These are phyloP conservation scores for Stagonosporopsis cucurbitacearum DNA, from an alignment of 2,329 filamentous ascomycete species.

Conservation along the genomic window DNA sequence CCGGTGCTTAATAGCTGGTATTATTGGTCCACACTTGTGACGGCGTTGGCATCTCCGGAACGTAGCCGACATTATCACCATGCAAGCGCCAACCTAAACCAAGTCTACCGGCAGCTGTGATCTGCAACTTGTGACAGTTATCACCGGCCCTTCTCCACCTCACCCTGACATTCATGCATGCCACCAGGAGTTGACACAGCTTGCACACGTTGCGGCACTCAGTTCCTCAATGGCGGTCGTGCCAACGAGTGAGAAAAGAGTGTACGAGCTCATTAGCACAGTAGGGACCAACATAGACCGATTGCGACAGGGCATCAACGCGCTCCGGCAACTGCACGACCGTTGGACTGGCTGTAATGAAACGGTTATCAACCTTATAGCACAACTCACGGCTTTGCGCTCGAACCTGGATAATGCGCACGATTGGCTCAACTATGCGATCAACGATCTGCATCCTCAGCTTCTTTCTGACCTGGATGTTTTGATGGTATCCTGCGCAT, in stretches of 20 bases:
- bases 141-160: constrained; percentile 16
- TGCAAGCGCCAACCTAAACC: constrained; percentile 18
- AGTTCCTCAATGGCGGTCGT: constrained; percentile 32
- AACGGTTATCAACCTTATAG: constrained; percentile 46
- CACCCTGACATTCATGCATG: constrained; percentile 10
- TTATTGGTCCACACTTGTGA: constrained; percentile 12
- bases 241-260: constrained; percentile 38
- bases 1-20: constrained; percentile 14
- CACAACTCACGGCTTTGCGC: constrained; percentile 44
- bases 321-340: constrained; percentile 45
- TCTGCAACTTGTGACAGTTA: constrained; percentile 15
- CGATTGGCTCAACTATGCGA: constrained; percentile 44
- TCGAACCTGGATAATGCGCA: constrained; percentile 44
- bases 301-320: constrained; percentile 42
- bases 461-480: constrained; percentile 44
- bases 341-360: constrained; percentile 40
- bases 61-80: constrained; percentile 12
- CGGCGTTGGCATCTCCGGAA: constrained; percentile 12
- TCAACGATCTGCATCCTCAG: constrained; percentile 45
- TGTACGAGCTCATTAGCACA: constrained; percentile 36
- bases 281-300: constrained; percentile 40
- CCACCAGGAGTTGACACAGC: constrained; percentile 8
- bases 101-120: constrained; percentile 9
- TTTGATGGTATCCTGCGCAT: constrained; percentile 40
- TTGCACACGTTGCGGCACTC: constrained; percentile 5